Conservation (phyloP, 2,329 filamentous ascomycete genomes). For the Pleurostoma richardsiae region DNA sequence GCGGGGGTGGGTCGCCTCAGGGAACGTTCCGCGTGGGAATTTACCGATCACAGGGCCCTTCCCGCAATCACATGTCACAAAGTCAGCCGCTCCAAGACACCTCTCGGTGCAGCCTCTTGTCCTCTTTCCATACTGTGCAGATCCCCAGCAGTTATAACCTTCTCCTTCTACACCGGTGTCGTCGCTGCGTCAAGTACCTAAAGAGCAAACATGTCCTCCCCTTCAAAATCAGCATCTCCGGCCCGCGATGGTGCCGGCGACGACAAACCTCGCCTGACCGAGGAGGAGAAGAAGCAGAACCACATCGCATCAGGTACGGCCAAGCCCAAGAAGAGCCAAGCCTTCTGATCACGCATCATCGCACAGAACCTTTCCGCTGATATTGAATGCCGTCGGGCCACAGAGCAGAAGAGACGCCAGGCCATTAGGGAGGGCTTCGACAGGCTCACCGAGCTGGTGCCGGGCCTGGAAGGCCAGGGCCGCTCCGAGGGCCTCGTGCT, state of each 20-base stretch:
- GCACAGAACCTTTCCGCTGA: too few relatives aligned
- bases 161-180: neutral
- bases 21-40: too few relatives aligned
- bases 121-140: too few relatives aligned
- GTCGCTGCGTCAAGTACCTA: neutral
- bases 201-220: neutral
- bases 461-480: conserved; percentile 75
- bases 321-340: too few relatives aligned
- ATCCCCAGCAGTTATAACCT: neutral
- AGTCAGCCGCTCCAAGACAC: too few relatives aligned
- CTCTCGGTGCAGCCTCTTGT: too few relatives aligned
- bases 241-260: conserved; percentile 3
- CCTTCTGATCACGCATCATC: too few relatives aligned
- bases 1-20: too few relatives aligned
- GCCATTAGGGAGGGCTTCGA: conserved; percentile 84
- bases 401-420: conserved; percentile 28
- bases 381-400: neutral
- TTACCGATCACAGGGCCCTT: too few relatives aligned
- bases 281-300: conserved; percentile 32
- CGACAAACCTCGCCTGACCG: conserved; percentile 26
- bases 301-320: conserved; percentile 26
- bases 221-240: conserved; percentile 1
- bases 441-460: conserved; percentile 72
- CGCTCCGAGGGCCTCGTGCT: conserved; percentile 84
- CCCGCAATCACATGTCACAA: too few relatives aligned